A percentile compares a stretch with the other conserved stretches of the same genome.
These are phyloP conservation scores for Leersia perrieri DNA, from an alignment of 176 grass and related monocot genomes.

Conservation along the genomic window DNA sequence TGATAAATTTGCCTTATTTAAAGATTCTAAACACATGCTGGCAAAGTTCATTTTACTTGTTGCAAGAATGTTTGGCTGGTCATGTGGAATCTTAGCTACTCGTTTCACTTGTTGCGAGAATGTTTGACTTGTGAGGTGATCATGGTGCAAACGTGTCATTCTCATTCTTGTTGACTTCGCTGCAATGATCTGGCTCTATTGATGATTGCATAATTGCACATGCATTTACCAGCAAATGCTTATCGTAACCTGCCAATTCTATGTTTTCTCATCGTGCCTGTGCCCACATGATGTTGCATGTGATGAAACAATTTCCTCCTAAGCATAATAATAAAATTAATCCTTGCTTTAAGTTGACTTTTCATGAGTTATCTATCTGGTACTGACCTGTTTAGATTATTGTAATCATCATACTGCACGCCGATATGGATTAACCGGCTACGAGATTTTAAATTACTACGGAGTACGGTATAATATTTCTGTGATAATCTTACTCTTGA, in stretches of 20 bases:
- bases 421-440: neutral
- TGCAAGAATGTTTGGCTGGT: neutral
- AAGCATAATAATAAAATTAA: slow-evolving; percentile 11
- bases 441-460: neutral
- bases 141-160: slow-evolving; percentile 2
- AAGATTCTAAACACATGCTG: neutral
- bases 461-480: neutral
- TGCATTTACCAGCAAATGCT: neutral
- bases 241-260: neutral
- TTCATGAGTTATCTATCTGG: neutral
- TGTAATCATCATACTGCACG: neutral
- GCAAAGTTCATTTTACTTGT: neutral
- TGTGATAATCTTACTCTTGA: neutral
- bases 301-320: slow-evolving; percentile 27
- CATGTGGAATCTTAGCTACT: neutral
- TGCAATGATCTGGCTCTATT: neutral
- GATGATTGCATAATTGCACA: slow-evolving; percentile 21
- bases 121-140: neutral
- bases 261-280: slow-evolving; percentile 12
- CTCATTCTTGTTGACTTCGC: neutral
- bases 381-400: neutral
- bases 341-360: slow-evolving; percentile 14
- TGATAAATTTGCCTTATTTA: neutral
- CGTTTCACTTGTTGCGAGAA: neutral
- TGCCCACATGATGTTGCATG: slow-evolving; percentile 17